Evolutionary conservation across 805 yeast genomes (phyloP).

Genomic region (Candida xiaguanensis): DNA sequence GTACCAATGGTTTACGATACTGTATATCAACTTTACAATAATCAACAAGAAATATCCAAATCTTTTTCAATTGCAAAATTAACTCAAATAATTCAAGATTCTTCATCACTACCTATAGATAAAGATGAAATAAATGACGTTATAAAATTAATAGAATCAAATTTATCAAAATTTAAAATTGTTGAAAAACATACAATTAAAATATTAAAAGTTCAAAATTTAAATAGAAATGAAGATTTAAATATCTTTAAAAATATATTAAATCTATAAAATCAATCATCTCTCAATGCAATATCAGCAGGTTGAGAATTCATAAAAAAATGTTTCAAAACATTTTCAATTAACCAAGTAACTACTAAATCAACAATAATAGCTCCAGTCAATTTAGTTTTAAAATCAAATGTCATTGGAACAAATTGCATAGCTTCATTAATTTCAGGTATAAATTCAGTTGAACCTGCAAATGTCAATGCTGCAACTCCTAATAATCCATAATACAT

Average conservation of each 20-base stretch:
- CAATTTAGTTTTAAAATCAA: conserved; percentile 69
- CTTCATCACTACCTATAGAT: conserved; percentile 27
- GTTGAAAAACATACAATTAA: conserved; percentile 20
- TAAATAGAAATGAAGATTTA: conserved; percentile 28
- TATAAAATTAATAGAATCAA: conserved; percentile 18
- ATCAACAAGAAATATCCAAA: conserved; percentile 8
- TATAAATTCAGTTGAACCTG: conserved; percentile 90
- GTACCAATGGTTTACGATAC: conserved; percentile 30
- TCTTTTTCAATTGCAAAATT: conserved; percentile 24
- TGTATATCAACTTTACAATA: conserved; percentile 23
- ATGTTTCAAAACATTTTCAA: conserved; percentile 77
- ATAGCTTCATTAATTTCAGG: conserved; percentile 93
- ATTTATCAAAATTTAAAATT: conserved; percentile 16
- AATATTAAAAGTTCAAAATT: conserved; percentile 22
- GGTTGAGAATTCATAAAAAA: conserved; percentile 89
- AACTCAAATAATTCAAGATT: conserved; percentile 28
- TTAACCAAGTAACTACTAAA: conserved; percentile 68
- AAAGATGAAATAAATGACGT: conserved; percentile 27
- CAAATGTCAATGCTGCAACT: conserved; percentile 81
- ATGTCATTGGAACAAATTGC: conserved; percentile 84
- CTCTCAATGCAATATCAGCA: conserved; percentile 76
- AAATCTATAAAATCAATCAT: conserved; percentile 13
- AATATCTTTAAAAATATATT: conserved; percentile 7
- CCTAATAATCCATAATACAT: conserved; percentile 95
- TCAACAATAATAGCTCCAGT: conserved; percentile 72